Base-by-base conservation (phyloP, 106 monocot genomes). In the Xerophyta viscosa region DNA sequence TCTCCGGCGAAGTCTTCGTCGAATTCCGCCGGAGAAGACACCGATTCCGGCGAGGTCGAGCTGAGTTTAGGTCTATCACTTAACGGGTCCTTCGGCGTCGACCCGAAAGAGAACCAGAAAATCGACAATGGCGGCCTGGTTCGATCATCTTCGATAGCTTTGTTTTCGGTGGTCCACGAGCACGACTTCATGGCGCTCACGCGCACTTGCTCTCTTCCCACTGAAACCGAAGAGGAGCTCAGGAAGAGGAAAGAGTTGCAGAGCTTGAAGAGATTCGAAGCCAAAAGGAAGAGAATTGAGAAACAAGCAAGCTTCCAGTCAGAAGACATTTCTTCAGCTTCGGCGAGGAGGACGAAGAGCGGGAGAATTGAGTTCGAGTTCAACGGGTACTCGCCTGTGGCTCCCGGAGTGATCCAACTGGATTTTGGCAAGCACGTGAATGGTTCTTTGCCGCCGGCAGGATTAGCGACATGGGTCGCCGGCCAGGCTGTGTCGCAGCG, bases 61-160 rank as follows among this genome's bases (percentile, higher is more conserved):
- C 74, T 88, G 26, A 79, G 62, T 52, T 54, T 88, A 7, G 82
- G 78, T 45, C 63, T 88, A 0, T 82, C 82, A 1, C 42, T 88
- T 2, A 75, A 75, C 11, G 82, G 87, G 1, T 59, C 68, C 66
- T 87, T 82, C 23, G 74, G 82, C 2, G 61, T 17, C 14, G 78
- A 78, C 9, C 55, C 69, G 8, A 69, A 29, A 12, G 61, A n/a
- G n/a, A n/a, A 50, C 48, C 52, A 55, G 31, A n/a, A n/a, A n/a
- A n/a, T n/a, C n/a, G n/a, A n/a, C n/a, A n/a, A n/a, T n/a, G n/a
- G n/a, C n/a, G n/a, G n/a, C n/a, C 64, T 77, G 2, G 52, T 77
- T 15, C 59, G 77, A 23, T 63, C 82, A 4, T 71, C 77, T 11
- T 78, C 87, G n/a, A 39, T 67, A 26, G 51, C 77, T 15, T 27